Percentiles rank a stretch among this genome's conserved stretches.
phyloP scores from a whole-genome alignment of 1,139 yeast species.

The Geotrichum macrosporum region DNA sequence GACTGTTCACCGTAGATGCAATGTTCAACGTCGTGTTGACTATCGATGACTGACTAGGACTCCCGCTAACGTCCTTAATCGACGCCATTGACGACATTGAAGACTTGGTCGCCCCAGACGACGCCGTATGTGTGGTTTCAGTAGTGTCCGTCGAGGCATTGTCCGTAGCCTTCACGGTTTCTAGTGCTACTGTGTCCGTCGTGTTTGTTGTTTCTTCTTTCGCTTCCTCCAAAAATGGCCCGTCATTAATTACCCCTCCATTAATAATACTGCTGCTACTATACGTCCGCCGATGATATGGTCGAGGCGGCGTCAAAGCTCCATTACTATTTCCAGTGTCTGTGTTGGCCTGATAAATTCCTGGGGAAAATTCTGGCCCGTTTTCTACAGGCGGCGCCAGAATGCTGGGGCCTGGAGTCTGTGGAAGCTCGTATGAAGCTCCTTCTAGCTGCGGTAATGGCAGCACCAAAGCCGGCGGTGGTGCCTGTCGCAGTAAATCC shows the following conservation, averaged over 20 bases:
- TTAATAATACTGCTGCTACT: slow-evolving; percentile 16
- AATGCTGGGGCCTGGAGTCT: slow-evolving; percentile 23
- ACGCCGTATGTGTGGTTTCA: neutral
- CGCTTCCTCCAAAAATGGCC: neutral
- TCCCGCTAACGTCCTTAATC: neutral
- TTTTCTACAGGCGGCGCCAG: slow-evolving; percentile 13
- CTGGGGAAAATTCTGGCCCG: slow-evolving; percentile 4
- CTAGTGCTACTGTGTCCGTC: too few species aligned
- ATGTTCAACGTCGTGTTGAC: too few species aligned
- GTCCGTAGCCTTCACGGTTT: neutral
- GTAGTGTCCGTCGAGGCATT: slow-evolving; percentile 2
- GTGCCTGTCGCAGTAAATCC: too few species aligned
- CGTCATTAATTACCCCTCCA: slow-evolving; percentile 18
- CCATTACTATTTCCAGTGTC: slow-evolving; percentile 4
- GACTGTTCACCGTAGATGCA: too few species aligned
- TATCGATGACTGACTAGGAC: neutral
- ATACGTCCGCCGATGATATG: slow-evolving; percentile 20
- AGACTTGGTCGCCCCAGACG: neutral
- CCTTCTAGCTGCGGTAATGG: neutral
- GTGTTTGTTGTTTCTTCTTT: slow-evolving; percentile 5
- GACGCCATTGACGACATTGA: neutral
- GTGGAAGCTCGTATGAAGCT: slow-evolving; percentile 1
- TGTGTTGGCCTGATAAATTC: slow-evolving; percentile 3
- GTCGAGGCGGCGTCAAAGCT: slow-evolving; percentile 5
- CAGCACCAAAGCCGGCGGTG: slow-evolving; percentile 2